These are phyloP conservation scores for Dactylis glomerata DNA, from an alignment of 176 grass and related monocot species.

Conservation along the genomic window DNA sequence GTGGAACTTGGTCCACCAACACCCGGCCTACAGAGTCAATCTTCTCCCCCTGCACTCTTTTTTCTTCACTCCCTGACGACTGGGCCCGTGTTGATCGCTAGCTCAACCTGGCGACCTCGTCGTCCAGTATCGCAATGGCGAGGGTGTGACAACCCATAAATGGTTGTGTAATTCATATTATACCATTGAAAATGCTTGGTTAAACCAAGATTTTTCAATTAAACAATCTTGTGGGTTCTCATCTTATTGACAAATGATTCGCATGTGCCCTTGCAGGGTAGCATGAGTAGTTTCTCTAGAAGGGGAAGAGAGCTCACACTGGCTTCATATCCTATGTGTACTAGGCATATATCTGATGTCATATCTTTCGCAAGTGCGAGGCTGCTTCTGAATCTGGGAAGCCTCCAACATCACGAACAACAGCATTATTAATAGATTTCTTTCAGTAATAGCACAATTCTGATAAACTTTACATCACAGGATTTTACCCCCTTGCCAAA, in stretches of 20 bases:
- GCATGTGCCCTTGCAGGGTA: constrained; percentile 30
- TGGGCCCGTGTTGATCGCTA: too few species aligned
- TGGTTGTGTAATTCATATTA: background rate
- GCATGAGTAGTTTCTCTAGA: constrained; percentile 48
- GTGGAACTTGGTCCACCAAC: too few species aligned
- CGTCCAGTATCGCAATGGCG: too few species aligned
- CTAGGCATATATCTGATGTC: constrained; percentile 28
- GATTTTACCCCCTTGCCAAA: background rate
- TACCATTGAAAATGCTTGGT: background rate
- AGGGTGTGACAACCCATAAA: too few species aligned
- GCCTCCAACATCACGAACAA: constrained; percentile 48
- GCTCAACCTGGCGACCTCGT: too few species aligned
- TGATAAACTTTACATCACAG: background rate
- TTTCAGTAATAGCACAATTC: background rate
- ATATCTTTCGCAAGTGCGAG: constrained; percentile 44
- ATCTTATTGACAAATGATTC: background rate
- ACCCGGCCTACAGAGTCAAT: too few species aligned
- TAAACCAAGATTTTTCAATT: background rate
- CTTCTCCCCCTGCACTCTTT: too few species aligned
- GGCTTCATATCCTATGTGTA: constrained; percentile 27
- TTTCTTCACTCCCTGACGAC: too few species aligned
- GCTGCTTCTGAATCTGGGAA: constrained; percentile 20
- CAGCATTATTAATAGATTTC: constrained; percentile 30
- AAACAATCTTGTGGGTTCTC: background rate
- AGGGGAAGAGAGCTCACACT: constrained; percentile 37